These are phyloP conservation scores for Penicillium lividum DNA, from an alignment of 495 filamentous ascomycete genomes.

Conservation along the genomic window DNA sequence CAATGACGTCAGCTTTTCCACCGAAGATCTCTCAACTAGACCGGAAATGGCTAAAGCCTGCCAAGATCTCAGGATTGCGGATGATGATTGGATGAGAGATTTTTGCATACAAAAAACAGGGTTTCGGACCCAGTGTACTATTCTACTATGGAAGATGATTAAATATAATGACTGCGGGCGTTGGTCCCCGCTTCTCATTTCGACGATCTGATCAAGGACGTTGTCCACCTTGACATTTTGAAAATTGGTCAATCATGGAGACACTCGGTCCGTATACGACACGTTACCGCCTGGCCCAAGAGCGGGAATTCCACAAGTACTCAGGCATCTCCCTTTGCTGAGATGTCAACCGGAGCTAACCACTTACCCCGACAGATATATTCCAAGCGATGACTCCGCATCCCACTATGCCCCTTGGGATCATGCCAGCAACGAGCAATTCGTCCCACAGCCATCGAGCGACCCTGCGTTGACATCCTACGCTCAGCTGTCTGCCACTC, in stretches of 20 bases:
- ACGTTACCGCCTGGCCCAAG: background rate
- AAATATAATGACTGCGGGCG: background rate
- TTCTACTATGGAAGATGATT: background rate
- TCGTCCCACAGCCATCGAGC: constrained; percentile 30
- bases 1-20: background rate
- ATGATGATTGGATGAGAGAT: background rate
- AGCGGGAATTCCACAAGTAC: constrained; percentile 9
- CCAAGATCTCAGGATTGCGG: background rate
- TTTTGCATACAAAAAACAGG: background rate
- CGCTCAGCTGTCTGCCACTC: constrained; percentile 58
- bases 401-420: constrained; percentile 17
- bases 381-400: constrained; percentile 12
- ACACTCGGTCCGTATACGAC: background rate
- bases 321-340: background rate
- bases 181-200: background rate
- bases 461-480: constrained; percentile 62
- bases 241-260: background rate
- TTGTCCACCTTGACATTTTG: background rate
- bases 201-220: background rate
- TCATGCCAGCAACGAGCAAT: constrained; percentile 11
- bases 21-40: background rate
- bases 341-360: background rate
- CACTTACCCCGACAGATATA: constrained; percentile 15
- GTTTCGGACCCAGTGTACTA: background rate
- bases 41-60: background rate